These are phyloP conservation scores for Babesia divergens DNA, from an alignment of 169 alveolate genomes.

Conservation along the genomic window DNA sequence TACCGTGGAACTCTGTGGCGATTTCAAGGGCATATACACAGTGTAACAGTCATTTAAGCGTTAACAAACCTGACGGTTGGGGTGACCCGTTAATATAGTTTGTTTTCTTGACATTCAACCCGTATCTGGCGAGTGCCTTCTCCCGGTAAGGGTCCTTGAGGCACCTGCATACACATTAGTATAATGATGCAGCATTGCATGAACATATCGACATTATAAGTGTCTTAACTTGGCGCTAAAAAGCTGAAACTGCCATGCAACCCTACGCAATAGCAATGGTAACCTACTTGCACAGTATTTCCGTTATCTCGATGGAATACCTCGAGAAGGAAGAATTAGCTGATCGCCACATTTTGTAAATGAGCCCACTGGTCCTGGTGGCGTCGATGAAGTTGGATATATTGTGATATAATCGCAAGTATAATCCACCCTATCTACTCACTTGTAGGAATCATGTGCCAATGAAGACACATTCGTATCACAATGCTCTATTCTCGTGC, in stretches of 20 bases:
- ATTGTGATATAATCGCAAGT: too few species aligned
- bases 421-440: too few species aligned
- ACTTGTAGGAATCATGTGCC: too few species aligned
- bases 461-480: not conserved
- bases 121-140: slow-evolving; percentile 74
- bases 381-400: not conserved
- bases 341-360: slow-evolving; percentile 74
- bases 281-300: slow-evolving; percentile 74
- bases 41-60: not conserved
- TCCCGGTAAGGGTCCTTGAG: slow-evolving; percentile 77
- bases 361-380: not conserved
- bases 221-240: not conserved
- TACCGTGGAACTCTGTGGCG: slow-evolving; percentile 32
- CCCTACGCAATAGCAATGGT: not conserved
- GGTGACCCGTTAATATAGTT: slow-evolving; percentile 71
- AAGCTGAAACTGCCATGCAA: not conserved
- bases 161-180: slow-evolving; percentile 50
- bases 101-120: slow-evolving; percentile 69
- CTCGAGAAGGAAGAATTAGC: slow-evolving; percentile 74
- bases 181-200: not conserved
- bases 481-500: not conserved
- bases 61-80: slow-evolving; percentile 67
- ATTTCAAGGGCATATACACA: not conserved
- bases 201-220: not conserved
- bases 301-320: slow-evolving; percentile 77